Evolutionary conservation across 805 yeast species (phyloP), one percentile per base, ranked within the genome.

Genomic region (Saccharomycopsis microspora): DNA sequence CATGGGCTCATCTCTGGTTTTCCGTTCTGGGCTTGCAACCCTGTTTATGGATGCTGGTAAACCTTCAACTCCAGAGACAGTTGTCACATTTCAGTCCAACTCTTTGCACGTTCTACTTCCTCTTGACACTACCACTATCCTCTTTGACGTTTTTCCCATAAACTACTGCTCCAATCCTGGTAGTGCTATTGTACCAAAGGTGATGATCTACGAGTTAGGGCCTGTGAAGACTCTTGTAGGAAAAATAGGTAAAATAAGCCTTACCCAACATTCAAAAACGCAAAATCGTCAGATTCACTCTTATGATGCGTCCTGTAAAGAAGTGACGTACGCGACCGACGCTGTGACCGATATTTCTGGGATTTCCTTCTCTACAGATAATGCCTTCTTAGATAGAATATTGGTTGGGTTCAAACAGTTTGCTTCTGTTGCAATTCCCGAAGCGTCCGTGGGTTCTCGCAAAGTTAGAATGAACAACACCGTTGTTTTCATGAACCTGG

Each of bases 401-500:
- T 19, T 19, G 19, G 19, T 19, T 19, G 19, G 19, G 19, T 19
- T 19, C 19, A 19, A 19, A 19, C 19, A 19, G 19, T 19, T 19
- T 19, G 19, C 19, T 19, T 19, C 19, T 19, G 19, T 19, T 19
- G 19, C 19, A 19, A 19, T 19, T 19, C 19, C 19, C 19, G 19
- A 19, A 19, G 19, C 19, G 19, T 19, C 19, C 19, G 2, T 1
- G 19, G 19, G 19, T 1, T 19, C 19, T 19, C 19, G 52, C 11
- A 48, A 48, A 36, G 48, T 51, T 8, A 32, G 50, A 39, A 33
- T 48, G 47, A 29, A 44, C 4, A 43, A 32, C 32, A 45, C 52
- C 9, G 39, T 51, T 5, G 11, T n/a, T 6, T 39, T 32, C 9
- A 9, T 32, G 27, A 45, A 41, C 31, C 32, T 39, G 11, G n/a